These are phyloP conservation scores for Alnus glutinosa DNA, from an alignment of 306 rosid genomes.

Conservation along the genomic window DNA sequence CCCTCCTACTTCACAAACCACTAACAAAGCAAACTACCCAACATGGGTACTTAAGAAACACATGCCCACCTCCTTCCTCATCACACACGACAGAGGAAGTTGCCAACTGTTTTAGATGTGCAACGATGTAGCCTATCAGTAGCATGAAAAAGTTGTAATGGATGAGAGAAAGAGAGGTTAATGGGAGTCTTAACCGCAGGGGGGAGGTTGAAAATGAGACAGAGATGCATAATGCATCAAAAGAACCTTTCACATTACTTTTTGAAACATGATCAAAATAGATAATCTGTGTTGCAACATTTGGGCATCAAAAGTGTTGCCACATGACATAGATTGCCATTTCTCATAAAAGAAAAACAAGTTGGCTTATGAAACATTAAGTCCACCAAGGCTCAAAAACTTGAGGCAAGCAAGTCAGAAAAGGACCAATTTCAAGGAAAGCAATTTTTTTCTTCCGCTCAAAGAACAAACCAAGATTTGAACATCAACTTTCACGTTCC, in stretches of 20 bases:
- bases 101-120: too few relatives aligned
- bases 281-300: neutral
- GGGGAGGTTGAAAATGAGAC: neutral
- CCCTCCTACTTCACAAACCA: too few relatives aligned
- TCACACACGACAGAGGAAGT: too few relatives aligned
- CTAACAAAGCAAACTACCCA: too few relatives aligned
- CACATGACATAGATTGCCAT: conserved; percentile 3
- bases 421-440: neutral
- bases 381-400: neutral
- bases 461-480: neutral
- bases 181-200: neutral
- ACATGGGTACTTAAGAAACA: too few relatives aligned
- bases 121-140: too few relatives aligned
- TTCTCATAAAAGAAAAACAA: neutral
- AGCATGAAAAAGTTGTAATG: neutral
- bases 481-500: neutral
- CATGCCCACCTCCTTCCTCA: too few relatives aligned
- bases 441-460: neutral
- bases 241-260: neutral
- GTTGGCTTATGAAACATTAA: neutral
- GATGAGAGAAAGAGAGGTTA: neutral
- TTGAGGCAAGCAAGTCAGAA: neutral
- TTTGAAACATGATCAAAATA: neutral
- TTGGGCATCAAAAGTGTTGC: neutral
- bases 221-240: neutral